A percentile compares a stretch with the other conserved stretches of the same genome.
These are phyloP conservation scores for Termitomyces titanicus DNA, from an alignment of 768 basidiomycete species.

Conservation along the genomic window DNA sequence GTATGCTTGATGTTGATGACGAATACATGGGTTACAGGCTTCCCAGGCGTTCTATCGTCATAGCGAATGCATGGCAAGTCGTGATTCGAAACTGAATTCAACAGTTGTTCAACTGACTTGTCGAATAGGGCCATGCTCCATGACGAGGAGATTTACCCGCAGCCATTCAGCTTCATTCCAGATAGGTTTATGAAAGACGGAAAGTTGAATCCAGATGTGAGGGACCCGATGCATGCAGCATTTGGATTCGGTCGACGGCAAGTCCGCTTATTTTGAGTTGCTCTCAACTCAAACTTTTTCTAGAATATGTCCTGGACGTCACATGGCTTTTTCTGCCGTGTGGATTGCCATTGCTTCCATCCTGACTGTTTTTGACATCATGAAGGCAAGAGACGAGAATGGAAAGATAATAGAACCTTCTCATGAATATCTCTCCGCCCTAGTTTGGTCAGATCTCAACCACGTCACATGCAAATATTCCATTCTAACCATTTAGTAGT, in stretches of 20 bases:
- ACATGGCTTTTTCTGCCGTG: conserved; percentile 26
- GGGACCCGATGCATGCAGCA: conserved; percentile 10
- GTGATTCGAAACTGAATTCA: too few species aligned
- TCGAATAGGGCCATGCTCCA: conserved; percentile 29
- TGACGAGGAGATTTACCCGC: conserved; percentile 28
- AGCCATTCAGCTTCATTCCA: conserved; percentile 29
- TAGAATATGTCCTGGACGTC: conserved; percentile 30
- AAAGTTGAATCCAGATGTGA: conserved; percentile 12
- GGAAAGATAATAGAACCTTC: conserved; percentile 15
- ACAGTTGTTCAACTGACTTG: not conserved
- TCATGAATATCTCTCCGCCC: conserved; percentile 5
- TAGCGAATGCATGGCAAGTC: conserved; percentile 27
- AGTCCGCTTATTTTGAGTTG: too few species aligned
- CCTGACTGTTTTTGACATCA: conserved; percentile 26
- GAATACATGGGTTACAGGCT: conserved; percentile 32
- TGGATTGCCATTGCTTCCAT: conserved; percentile 28
- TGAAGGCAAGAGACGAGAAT: conserved; percentile 11
- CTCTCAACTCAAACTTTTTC: not conserved
- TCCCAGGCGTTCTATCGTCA: conserved; percentile 26
- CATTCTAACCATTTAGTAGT: too few species aligned
- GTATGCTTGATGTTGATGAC: conserved; percentile 25
- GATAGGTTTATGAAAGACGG: conserved; percentile 31
- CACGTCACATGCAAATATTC: too few species aligned
- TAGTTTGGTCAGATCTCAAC: conserved; percentile 6
- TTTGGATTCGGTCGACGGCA: conserved; percentile 22